Evolutionary conservation across 148 eudicot species (phyloP), one percentile per base, ranked within the genome.

Genomic region (Salicornia ramosissima): DNA sequence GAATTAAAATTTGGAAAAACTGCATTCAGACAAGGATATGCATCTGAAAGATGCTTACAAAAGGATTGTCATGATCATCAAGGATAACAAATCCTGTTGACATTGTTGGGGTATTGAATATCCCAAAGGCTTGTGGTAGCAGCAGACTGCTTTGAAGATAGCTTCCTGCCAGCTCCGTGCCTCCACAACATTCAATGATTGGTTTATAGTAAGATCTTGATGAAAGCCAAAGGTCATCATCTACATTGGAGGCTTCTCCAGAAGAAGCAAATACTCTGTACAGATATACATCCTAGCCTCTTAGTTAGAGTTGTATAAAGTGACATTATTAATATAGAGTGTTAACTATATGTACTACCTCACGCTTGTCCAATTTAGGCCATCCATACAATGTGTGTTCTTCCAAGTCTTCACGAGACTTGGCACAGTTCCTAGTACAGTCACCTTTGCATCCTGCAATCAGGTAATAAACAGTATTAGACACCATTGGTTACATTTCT

Each of bases 211-310:
- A 86, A 61, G 92, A 80, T 79, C 83, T 86, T 21, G 99, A 87
- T 31, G 99, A 94, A 74, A 91, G 99, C 97, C 99, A 94, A 58
- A 94, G 97, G 82, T 90, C 96, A 75, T 94, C 97, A 77, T 94
- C 99, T 25, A 89, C 75, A 75, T 84, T 91, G 26, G 99, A 94
- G 67, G 93, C 86, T 77, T 94, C 99, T 71, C 99, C 99, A 45
- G 90, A 87, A 49, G 96, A 79, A 55, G 66, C 83, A 79, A 94
- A 94, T 68, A 53, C 55, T 73, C 99, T 94, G 86, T 79, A 73
- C 63, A 68, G 60, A 57, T 18, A 52, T 57, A 33, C 3, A 34
- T 13, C 8, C n/a, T 28, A 29, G 10, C 34, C 45, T n/a, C 46
- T 47, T 64, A 22, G 62, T 16, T 15, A 16, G 12, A 51, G 31